Evolutionary conservation across 106 monocot genomes (phyloP).

Genomic region (Dioscorea zingiberensis): DNA sequence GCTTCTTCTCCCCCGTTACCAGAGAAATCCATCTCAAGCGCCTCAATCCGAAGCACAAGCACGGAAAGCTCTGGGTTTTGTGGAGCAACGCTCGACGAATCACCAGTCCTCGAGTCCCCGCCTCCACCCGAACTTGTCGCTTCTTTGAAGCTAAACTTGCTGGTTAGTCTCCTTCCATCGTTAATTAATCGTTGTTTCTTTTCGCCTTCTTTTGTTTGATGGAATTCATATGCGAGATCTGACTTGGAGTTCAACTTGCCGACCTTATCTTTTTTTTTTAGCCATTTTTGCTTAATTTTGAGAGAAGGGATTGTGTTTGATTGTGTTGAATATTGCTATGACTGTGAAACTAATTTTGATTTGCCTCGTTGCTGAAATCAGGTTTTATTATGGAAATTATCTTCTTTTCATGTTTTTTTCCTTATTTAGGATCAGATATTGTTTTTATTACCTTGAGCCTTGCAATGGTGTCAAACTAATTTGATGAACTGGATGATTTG

Average conservation of each 20-base stretch:
- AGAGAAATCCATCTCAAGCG: neutral
- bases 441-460: no score
- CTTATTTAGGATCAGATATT: no score
- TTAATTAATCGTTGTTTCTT: neutral
- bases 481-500: no score
- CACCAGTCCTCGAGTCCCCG: conserved; percentile 20
- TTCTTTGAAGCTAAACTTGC: conserved; percentile 31
- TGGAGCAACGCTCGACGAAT: conserved; percentile 12
- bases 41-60: neutral
- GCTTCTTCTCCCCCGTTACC: neutral
- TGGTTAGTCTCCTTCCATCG: conserved; percentile 17
- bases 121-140: conserved; percentile 5
- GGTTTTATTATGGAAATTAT: no score
- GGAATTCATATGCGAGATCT: neutral
- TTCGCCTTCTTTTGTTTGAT: neutral
- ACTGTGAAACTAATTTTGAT: neutral
- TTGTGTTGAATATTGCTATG: no score
- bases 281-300: neutral
- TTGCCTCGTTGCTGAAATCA: neutral
- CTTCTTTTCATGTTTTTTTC: no score
- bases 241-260: neutral
- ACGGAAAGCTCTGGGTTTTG: neutral
- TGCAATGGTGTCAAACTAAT: no score
- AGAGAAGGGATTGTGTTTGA: neutral
- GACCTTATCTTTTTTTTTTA: neutral